phyloP scores from a whole-genome alignment of 2,329 filamentous ascomycete species.

The Stagonosporopsis cucurbitacearum region DNA sequence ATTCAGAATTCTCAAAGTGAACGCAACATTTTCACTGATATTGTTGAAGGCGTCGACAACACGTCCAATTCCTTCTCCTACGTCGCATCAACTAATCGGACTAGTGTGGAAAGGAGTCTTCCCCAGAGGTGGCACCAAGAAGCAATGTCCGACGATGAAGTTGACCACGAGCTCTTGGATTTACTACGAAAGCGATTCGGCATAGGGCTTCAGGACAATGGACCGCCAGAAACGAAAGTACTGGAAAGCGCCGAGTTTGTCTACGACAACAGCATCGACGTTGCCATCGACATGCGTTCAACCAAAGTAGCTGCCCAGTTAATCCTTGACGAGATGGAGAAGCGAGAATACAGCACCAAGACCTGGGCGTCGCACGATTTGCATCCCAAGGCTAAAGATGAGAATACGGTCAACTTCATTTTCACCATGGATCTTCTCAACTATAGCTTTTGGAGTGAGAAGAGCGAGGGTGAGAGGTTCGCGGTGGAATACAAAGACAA shows the following conservation, averaged over 20 bases:
- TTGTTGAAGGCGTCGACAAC: not conserved
- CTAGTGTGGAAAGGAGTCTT: not conserved
- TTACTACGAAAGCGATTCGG: slow-evolving; percentile 82
- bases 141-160: slow-evolving; percentile 88
- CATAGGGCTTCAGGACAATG: slow-evolving; percentile 61
- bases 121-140: not conserved
- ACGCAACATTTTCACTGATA: not conserved
- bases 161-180: slow-evolving; percentile 84
- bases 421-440: slow-evolving; percentile 98
- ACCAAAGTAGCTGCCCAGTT: slow-evolving; percentile 81
- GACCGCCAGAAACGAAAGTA: slow-evolving; percentile 77
- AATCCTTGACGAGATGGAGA: slow-evolving; percentile 83
- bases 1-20: not conserved
- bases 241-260: slow-evolving; percentile 83
- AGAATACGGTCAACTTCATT: slow-evolving; percentile 84
- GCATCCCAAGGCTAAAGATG: slow-evolving; percentile 83
- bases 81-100: not conserved
- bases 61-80: not conserved
- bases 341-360: slow-evolving; percentile 80
- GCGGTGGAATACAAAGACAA: slow-evolving; percentile 80
- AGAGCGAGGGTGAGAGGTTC: slow-evolving; percentile 73
- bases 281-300: slow-evolving; percentile 82
- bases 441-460: slow-evolving; percentile 94
- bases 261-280: slow-evolving; percentile 91
- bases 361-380: slow-evolving; percentile 89